These are phyloP conservation scores for Exophiala viscosa DNA, from an alignment of 2,329 filamentous ascomycete species.

Conservation along the genomic window DNA sequence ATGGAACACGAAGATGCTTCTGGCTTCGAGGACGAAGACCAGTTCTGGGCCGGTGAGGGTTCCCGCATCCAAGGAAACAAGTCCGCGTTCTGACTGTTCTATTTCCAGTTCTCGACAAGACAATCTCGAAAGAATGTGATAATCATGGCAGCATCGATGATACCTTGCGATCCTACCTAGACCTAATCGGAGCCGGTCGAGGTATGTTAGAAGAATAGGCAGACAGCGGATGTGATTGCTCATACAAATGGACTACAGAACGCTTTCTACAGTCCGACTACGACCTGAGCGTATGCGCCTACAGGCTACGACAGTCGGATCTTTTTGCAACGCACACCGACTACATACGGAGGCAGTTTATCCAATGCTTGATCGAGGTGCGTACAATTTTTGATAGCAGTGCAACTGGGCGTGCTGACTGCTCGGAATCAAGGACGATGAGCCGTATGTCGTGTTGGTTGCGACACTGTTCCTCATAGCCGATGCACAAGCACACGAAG, in stretches of 20 bases:
- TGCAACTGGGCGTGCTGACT: constrained; percentile 4
- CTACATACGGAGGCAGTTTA: constrained; percentile 88
- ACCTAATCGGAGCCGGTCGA: constrained; percentile 70
- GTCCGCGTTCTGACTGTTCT: constrained; percentile 1
- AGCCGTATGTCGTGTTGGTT: constrained; percentile 71
- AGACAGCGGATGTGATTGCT: constrained; percentile 3
- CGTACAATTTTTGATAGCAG: constrained; percentile 7
- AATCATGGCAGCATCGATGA: constrained; percentile 74
- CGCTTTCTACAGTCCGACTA: constrained; percentile 62
- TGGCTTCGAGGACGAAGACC: constrained; percentile 71
- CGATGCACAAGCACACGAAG: constrained; percentile 75
- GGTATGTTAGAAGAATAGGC: constrained; percentile 38
- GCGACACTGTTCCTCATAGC: constrained; percentile 81
- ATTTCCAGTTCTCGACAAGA: constrained; percentile 61
- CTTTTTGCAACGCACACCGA: constrained; percentile 72
- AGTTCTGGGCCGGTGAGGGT: constrained; percentile 78
- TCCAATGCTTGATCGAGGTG: constrained; percentile 78
- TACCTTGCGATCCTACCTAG: constrained; percentile 76
- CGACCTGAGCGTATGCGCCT: constrained; percentile 75
- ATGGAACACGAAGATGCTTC: constrained; percentile 64
- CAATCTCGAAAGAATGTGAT: constrained; percentile 57
- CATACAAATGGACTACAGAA: constrained; percentile 15
- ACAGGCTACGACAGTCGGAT: constrained; percentile 69
- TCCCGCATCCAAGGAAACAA: background rate
- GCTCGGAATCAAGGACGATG: constrained; percentile 66